phyloP scores from a whole-genome alignment of 2,329 filamentous ascomycete genomes.

The Cercospora brassicicola region DNA sequence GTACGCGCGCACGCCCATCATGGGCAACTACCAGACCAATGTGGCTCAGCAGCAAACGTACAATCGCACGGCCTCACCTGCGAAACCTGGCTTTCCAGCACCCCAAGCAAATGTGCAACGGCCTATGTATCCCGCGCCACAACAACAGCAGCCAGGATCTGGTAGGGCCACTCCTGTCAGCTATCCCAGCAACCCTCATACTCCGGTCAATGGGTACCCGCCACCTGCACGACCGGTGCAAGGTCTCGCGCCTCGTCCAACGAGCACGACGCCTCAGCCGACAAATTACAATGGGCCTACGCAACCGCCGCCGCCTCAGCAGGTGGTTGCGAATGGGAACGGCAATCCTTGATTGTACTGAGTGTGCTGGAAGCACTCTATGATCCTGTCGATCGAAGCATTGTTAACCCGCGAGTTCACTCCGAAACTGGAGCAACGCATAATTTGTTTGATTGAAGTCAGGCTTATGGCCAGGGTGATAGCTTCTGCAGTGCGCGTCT shows the following conservation, averaged over 20 bases:
- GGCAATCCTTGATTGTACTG: background rate
- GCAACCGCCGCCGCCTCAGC: slow-evolving; percentile 7
- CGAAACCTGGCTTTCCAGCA: slow-evolving; percentile 24
- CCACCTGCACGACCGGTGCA: slow-evolving; percentile 17
- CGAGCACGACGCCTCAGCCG: slow-evolving; percentile 33
- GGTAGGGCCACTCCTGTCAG: slow-evolving; percentile 34
- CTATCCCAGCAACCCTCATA: slow-evolving; percentile 34
- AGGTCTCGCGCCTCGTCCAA: slow-evolving; percentile 22
- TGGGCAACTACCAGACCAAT: slow-evolving; percentile 30
- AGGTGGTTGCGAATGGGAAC: background rate
- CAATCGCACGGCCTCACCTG: slow-evolving; percentile 34
- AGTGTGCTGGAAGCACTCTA: background rate
- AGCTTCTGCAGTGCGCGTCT: background rate
- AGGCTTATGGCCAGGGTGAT: background rate
- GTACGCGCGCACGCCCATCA: slow-evolving; percentile 28
- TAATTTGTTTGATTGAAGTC: background rate
- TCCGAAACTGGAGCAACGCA: background rate
- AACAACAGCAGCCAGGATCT: slow-evolving; percentile 29
- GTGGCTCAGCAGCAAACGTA: slow-evolving; percentile 22
- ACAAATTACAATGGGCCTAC: slow-evolving; percentile 14
- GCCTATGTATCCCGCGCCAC: slow-evolving; percentile 24
- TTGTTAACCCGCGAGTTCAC: background rate
- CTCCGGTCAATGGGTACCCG: slow-evolving; percentile 35
- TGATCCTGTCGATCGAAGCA: background rate
- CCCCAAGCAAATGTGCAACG: slow-evolving; percentile 21